Conservation (phyloP, 768 basidiomycete species). For the Pholiota molesta region DNA sequence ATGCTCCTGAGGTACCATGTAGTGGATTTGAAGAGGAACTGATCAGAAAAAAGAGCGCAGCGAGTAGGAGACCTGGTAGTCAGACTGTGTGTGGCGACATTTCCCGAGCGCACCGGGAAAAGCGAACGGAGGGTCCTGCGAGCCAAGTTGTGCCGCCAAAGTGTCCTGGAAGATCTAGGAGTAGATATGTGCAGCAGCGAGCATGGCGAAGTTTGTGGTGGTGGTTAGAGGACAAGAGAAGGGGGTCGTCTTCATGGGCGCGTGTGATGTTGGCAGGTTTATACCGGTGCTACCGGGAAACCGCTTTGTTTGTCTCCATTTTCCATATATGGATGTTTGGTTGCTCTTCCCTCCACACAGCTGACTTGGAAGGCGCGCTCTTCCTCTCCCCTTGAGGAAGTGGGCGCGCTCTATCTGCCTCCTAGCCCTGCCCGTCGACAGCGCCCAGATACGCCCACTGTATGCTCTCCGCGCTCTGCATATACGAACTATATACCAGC, state of each 20-base stretch:
- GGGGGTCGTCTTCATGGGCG: conserved; percentile 30
- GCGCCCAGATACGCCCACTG: conserved; percentile 1
- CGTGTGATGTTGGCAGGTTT: conserved; percentile 37
- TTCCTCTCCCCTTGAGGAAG: conserved; percentile 8
- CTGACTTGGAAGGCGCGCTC: conserved; percentile 16
- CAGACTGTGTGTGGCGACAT: conserved; percentile 9
- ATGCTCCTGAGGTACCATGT: background rate
- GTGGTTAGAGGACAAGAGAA: conserved; percentile 23
- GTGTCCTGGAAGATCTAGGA: no score
- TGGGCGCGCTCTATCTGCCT: conserved; percentile 20
- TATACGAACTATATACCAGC: no score
- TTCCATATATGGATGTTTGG: conserved; percentile 18
- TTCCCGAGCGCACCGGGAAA: conserved; percentile 33
- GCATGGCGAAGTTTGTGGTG: conserved; percentile 13
- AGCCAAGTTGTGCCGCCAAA: background rate
- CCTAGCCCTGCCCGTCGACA: background rate
- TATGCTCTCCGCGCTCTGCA: background rate
- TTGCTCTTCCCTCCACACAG: conserved; percentile 1
- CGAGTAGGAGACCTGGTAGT: background rate
- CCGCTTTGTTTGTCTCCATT: conserved; percentile 21
- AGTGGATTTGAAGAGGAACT: background rate
- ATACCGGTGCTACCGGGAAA: conserved; percentile 41
- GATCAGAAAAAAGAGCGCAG: background rate
- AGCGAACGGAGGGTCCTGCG: background rate
- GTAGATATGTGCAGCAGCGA: background rate